phyloP scores from a whole-genome alignment of 805 yeast genomes.

The Diddensiella caesifluorescens region DNA sequence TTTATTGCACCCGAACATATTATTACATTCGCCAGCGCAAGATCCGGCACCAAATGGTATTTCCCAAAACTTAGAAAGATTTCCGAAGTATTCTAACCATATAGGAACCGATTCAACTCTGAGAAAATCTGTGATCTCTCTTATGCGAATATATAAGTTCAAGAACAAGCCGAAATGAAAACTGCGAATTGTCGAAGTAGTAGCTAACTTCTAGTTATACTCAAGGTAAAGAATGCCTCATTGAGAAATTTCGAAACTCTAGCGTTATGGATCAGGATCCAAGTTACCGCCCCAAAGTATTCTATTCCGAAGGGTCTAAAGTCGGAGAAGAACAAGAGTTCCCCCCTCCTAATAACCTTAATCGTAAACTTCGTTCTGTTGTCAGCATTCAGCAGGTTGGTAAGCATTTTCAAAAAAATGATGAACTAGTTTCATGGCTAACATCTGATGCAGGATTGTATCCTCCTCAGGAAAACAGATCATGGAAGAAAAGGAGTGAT shows the following conservation, averaged over 20 bases:
- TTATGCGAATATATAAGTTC: constrained; percentile 41
- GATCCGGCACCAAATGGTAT: constrained; percentile 45
- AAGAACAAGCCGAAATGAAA: constrained; percentile 1
- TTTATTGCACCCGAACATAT: constrained; percentile 42
- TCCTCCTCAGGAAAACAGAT: constrained; percentile 16
- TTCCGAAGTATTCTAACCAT: not conserved
- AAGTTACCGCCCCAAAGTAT: constrained; percentile 45
- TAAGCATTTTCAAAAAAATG: constrained; percentile 8
- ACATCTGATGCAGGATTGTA: constrained; percentile 11
- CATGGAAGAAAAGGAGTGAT: constrained; percentile 4
- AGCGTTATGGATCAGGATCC: constrained; percentile 45
- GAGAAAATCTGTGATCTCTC: constrained; percentile 48
- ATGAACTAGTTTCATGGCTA: too few species aligned
- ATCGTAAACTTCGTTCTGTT: constrained; percentile 32
- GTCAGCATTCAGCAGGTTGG: constrained; percentile 33
- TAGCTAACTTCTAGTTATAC: constrained; percentile 12
- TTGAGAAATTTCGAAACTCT: constrained; percentile 46
- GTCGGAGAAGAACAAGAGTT: constrained; percentile 42
- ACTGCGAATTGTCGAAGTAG: constrained; percentile 1
- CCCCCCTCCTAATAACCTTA: constrained; percentile 36
- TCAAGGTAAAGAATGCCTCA: constrained; percentile 43
- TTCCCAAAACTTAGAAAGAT: not conserved
- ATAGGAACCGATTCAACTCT: constrained; percentile 40
- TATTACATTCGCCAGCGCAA: constrained; percentile 40
- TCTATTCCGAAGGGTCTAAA: constrained; percentile 39